Base-by-base conservation (phyloP, 176 grass and related monocot genomes). In the Avena insularis region DNA sequence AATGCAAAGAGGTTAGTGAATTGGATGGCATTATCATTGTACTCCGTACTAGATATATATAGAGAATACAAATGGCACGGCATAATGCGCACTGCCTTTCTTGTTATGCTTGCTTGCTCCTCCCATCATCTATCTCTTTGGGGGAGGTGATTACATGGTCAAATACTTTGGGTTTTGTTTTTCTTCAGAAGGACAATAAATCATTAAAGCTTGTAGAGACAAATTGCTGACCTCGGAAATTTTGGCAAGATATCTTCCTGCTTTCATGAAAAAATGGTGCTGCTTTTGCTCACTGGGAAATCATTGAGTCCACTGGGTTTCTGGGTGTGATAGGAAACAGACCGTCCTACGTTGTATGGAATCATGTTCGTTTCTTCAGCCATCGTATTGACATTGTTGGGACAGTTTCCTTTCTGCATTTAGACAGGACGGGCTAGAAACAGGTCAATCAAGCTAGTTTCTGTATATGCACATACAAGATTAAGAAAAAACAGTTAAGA, bases 91-190 rank as follows among this genome's bases (percentile, higher is more conserved):
- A 0, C 8, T 58, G 46, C 82, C 82, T 91, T 91, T 91, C 86
- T 62, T 46, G 58, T 91, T 74, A 84, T 91, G 90, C 86, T 91
- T 91, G 85, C 90, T 88, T 77, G 61, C 86, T 85, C 90, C 70
- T 85, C 81, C 60, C 68, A 77, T 77, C 77, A 45, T 90, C 43
- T 91, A 27, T 80, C 59, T 61, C 58, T 74, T 87, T 76, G 68
- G 2, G 40, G 6, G 9, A 81, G 86, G 38, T 84, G 59, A 80
- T 80, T 67, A 20, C 48, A 54, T 77, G 43, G n/a, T 49, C 69
- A 63, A 53, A 85, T 77, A 88, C 82, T 71, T 31, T 5, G 8
- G 50, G 54, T 77, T 23, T 2, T 54, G 11, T 50, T 27, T 77
- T 33, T 2, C 48, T 17, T 55, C 1, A 19, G 27, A 77, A 77